Conservation (phyloP, 352 stramenopile genomes). For the Thraustochytrium sp. region DNA sequence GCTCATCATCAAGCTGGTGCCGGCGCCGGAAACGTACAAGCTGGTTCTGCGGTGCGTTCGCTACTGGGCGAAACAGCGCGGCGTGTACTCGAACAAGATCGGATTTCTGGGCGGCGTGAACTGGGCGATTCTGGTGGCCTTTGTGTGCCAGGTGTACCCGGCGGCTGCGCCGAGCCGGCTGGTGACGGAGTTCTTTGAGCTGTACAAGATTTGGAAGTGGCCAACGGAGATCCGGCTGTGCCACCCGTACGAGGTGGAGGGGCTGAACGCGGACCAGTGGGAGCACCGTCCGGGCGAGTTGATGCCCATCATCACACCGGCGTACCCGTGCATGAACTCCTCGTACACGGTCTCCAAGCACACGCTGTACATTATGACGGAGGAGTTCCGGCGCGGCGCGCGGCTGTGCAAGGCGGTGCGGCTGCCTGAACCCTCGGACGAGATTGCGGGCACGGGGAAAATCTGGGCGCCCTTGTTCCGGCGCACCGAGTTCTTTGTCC, state of each 20-base stretch:
- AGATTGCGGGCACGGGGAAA: neutral
- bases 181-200: slow-evolving; percentile 85
- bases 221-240: slow-evolving; percentile 84
- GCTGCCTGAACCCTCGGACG: neutral
- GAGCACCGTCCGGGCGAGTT: slow-evolving; percentile 80
- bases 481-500: slow-evolving; percentile 37
- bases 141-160: slow-evolving; percentile 80
- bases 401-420: slow-evolving; percentile 2
- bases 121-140: slow-evolving; percentile 93
- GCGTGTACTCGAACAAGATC: slow-evolving; percentile 97
- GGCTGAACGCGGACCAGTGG: slow-evolving; percentile 67
- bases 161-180: slow-evolving; percentile 64
- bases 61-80: slow-evolving; percentile 78
- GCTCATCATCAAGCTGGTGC: slow-evolving; percentile 71
- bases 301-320: slow-evolving; percentile 98
- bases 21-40: slow-evolving; percentile 71
- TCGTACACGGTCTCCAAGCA: slow-evolving; percentile 87
- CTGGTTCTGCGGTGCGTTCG: slow-evolving; percentile 73
- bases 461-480: slow-evolving; percentile 34
- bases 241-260: slow-evolving; percentile 46
- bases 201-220: slow-evolving; percentile 91
- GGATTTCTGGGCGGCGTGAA: slow-evolving; percentile 97
- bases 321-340: slow-evolving; percentile 95
- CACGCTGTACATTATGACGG: slow-evolving; percentile 31
- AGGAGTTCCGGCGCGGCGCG: slow-evolving; percentile 23